Evolutionary conservation across 1,139 yeast species (phyloP), one percentile per base, ranked within the genome.

Genomic region (Magnusiomyces paraingens): DNA sequence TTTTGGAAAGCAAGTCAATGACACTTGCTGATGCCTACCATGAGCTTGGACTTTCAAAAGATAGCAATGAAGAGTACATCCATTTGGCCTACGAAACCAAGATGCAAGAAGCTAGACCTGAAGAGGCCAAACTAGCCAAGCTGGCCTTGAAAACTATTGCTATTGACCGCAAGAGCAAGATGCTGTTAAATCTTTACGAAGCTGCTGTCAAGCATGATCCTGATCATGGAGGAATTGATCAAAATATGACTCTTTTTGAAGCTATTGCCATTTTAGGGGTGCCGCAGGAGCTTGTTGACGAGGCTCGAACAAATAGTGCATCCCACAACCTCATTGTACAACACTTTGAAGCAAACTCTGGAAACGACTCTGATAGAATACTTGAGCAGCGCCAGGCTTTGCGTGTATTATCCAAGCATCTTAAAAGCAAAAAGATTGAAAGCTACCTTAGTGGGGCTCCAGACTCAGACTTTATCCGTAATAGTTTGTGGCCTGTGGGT

Each of bases 71-170:
- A 14, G 53, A 52, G 38, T 46, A 50, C 49, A 49, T 56, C 36
- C 56, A 54, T 39, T 47, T 55, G 3, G 58, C 53, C 1, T 53
- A 53, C 39, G 52, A 49, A 22, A 53, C 54, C n/a, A 51, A 53
- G 29, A 42, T 51, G 18, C 51, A 48, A 39, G 54, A 52, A 10
- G 52, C 49, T 35, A 48, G 43, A 10, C 45, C 49, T 2, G 21
- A 49, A 6, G 52, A 53, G 4, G 52, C 42, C 12, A 39, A 39
- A 14, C 29, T 40, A 54, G 52, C 10, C 14, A 59, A 74, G 47
- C 68, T 79, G 52, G 83, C 89, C 0, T 68, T 88, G 52, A 76
- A 81, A 53, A 71, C 83, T 0, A 76, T 86, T 57, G 93, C 88
- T 1, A 68, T 79, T 41, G 71, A 71, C 54, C 67, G 84, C 63